A percentile compares a stretch with the other conserved stretches of the same genome.
phyloP scores from a whole-genome alignment of 139 green algal species.

The Zygnema cylindricum region DNA sequence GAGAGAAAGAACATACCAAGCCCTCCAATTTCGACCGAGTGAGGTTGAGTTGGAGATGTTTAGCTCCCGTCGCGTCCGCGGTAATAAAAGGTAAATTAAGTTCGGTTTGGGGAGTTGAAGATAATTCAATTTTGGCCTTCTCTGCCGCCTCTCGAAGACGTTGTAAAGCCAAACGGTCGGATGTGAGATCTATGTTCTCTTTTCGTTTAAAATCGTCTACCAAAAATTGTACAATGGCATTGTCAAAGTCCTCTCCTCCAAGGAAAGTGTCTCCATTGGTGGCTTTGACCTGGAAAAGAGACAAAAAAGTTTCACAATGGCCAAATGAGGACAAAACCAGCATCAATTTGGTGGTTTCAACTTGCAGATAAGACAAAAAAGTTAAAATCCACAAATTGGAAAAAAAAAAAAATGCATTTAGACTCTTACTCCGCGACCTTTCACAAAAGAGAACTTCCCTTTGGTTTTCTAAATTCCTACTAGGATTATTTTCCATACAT shows the following conservation, averaged over 20 bases:
- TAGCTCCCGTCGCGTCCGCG: slow-evolving; percentile 86
- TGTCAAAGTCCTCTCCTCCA: slow-evolving; percentile 99
- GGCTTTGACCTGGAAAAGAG: slow-evolving; percentile 89
- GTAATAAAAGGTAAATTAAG: slow-evolving; percentile 99
- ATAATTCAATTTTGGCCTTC: slow-evolving; percentile 98
- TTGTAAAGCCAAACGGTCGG: slow-evolving; percentile 95
- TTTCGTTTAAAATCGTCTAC: slow-evolving; percentile 83
- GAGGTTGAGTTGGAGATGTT: slow-evolving; percentile 83
- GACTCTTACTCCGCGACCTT: too few species aligned
- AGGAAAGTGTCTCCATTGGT: slow-evolving; percentile 99
- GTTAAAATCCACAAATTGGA: neutral
- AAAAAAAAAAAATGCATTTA: too few species aligned
- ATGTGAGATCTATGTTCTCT: slow-evolving; percentile 91
- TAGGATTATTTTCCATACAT: too few species aligned
- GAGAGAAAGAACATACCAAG: slow-evolving; percentile 5
- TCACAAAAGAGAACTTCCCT: too few species aligned
- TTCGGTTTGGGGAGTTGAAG: slow-evolving; percentile 82
- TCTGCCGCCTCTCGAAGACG: slow-evolving; percentile 90
- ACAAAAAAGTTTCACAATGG: slow-evolving; percentile 63
- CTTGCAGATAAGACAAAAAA: slow-evolving; percentile 3
- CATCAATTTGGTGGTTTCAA: slow-evolving; percentile 1
- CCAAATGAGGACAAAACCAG: neutral
- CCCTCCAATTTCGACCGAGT: slow-evolving; percentile 78
- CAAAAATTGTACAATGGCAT: slow-evolving; percentile 78
- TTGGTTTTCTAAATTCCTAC: too few species aligned